A percentile compares a stretch with the other conserved stretches of the same genome.
phyloP scores from a whole-genome alignment of 352 stramenopile genomes.

The Globisporangium emineosum region DNA sequence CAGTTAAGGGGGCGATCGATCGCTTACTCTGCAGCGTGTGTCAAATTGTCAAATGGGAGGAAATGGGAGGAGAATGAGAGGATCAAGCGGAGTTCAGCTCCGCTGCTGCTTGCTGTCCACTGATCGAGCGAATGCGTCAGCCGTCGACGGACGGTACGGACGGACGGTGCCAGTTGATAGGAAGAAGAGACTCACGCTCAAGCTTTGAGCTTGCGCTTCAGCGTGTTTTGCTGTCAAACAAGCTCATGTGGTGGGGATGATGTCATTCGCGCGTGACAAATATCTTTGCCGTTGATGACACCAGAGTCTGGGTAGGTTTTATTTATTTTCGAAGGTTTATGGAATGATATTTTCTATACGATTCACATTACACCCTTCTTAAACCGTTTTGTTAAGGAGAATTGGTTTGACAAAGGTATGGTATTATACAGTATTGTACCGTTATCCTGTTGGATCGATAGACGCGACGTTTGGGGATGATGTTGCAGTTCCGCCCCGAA shows the following conservation, averaged over 20 bases:
- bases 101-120: not conserved
- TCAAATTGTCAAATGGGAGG: not conserved
- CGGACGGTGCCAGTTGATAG: too few species aligned
- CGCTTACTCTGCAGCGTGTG: not conserved
- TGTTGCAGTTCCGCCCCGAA: not conserved
- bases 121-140: conserved; percentile 1
- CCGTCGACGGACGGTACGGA: too few species aligned
- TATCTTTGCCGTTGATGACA: not conserved
- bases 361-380: too few species aligned
- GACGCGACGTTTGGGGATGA: not conserved
- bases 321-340: not conserved
- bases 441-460: not conserved
- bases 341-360: too few species aligned
- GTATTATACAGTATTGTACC: not conserved
- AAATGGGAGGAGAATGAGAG: not conserved
- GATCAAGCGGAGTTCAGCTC: not conserved
- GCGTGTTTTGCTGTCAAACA: not conserved
- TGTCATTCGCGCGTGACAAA: conserved; percentile 4
- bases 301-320: not conserved
- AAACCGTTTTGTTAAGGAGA: too few species aligned
- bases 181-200: not conserved
- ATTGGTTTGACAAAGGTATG: not conserved
- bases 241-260: not conserved
- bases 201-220: not conserved
- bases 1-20: not conserved